phyloP scores from a whole-genome alignment of 371 early-diverging fungal species.

The Syncephalastrum sp. region DNA sequence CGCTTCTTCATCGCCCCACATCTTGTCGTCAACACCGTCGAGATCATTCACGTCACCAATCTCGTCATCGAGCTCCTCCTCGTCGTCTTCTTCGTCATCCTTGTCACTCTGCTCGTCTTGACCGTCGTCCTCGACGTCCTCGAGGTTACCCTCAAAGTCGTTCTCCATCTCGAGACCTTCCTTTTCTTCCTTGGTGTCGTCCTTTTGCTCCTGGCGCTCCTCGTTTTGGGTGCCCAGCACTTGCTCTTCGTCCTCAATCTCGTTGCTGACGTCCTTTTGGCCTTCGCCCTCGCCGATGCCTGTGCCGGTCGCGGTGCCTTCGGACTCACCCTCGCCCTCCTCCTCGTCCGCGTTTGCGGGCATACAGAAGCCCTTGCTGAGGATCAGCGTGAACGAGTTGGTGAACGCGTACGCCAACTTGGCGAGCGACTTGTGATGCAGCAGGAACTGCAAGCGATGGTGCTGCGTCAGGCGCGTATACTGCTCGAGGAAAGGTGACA shows the following conservation, averaged over 20 bases:
- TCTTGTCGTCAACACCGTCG: slow-evolving; percentile 93
- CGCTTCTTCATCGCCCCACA: slow-evolving; percentile 92
- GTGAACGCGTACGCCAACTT: slow-evolving; percentile 67
- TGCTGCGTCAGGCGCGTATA: slow-evolving; percentile 63
- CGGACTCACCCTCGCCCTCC: slow-evolving; percentile 60
- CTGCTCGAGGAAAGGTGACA: slow-evolving; percentile 68
- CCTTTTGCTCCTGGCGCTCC: slow-evolving; percentile 58
- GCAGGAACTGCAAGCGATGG: slow-evolving; percentile 56
- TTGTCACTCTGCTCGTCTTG: slow-evolving; percentile 55
- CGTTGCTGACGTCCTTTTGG: slow-evolving; percentile 92
- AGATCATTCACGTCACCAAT: slow-evolving; percentile 89
- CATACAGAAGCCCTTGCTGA: slow-evolving; percentile 84
- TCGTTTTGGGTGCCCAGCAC: slow-evolving; percentile 86
- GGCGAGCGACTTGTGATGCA: slow-evolving; percentile 70
- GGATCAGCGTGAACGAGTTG: slow-evolving; percentile 71
- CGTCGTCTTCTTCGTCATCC: slow-evolving; percentile 52
- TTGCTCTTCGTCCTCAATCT: slow-evolving; percentile 96
- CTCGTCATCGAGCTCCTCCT: slow-evolving; percentile 82
- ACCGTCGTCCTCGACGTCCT: slow-evolving; percentile 82
- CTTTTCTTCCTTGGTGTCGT: slow-evolving; percentile 79
- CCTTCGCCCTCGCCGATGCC: slow-evolving; percentile 97
- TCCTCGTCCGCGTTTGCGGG: slow-evolving; percentile 69
- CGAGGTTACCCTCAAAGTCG: slow-evolving; percentile 92
- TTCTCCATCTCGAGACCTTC: slow-evolving; percentile 96
- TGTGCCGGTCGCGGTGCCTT: slow-evolving; percentile 74